Evolutionary conservation across 1,139 yeast genomes (phyloP).

Genomic region (Sugiyamaella castrensis): DNA sequence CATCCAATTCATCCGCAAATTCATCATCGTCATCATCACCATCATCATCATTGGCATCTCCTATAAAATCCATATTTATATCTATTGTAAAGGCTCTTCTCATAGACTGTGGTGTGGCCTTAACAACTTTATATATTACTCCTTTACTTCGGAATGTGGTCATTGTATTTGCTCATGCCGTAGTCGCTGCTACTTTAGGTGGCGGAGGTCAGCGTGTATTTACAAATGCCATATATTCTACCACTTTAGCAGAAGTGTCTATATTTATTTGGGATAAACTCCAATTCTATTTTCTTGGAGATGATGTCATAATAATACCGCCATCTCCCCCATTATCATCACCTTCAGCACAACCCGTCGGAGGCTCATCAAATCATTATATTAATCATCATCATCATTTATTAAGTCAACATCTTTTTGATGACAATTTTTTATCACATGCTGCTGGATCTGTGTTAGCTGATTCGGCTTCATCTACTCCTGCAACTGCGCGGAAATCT

Average conservation of each 20-base stretch:
- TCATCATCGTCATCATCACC: slow-evolving; percentile 1
- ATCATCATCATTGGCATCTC: neutral
- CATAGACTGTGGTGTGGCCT: slow-evolving; percentile 26
- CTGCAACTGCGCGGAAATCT: slow-evolving; percentile 1
- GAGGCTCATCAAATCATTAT: neutral
- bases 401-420: slow-evolving; percentile 6
- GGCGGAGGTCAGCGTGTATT: slow-evolving; percentile 34
- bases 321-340: slow-evolving; percentile 13
- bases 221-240: slow-evolving; percentile 36
- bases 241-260: slow-evolving; percentile 30
- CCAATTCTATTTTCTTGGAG: slow-evolving; percentile 14
- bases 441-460: slow-evolving; percentile 12
- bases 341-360: slow-evolving; percentile 13
- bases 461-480: slow-evolving; percentile 5
- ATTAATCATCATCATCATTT: slow-evolving; percentile 6
- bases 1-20: neutral
- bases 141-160: slow-evolving; percentile 30
- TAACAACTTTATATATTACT: slow-evolving; percentile 27
- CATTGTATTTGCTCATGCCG: slow-evolving; percentile 36
- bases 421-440: slow-evolving; percentile 10
- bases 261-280: slow-evolving; percentile 26
- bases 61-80: slow-evolving; percentile 3
- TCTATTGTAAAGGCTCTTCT: slow-evolving; percentile 21
- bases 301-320: neutral
- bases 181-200: slow-evolving; percentile 37